Base-by-base conservation (phyloP, 2,329 filamentous ascomycete genomes). In the Cercospora janseana region DNA sequence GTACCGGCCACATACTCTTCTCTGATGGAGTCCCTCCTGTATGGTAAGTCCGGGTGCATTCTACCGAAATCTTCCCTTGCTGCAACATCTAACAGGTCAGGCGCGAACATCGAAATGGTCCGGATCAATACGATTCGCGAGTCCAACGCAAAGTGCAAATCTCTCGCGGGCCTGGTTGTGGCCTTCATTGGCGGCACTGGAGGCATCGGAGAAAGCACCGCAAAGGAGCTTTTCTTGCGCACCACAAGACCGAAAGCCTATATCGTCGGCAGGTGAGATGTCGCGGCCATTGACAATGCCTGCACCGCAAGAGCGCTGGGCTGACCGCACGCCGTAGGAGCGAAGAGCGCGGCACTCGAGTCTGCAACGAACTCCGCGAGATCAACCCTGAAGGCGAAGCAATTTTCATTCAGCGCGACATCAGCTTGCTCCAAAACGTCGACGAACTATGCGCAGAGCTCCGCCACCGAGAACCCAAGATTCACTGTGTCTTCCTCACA, bases 401-500 rank as follows among this genome's bases (percentile, higher is more conserved):
- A 26, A 60, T 61, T 37, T 75, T 74, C 63, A 66, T 75, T 37
- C 63, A 73, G 53, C 66, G 64, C 31, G 72, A 75, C 51, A 64
- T 74, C 38, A 69, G 66, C 4, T 51, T 70, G 5, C 58, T 75
- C 8, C 63, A 58, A 13, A 70, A 69, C 51, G 72, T 74, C 47
- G 73, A 75, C 53, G 62, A 69, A 50, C 64, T 68, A 12, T 74
- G 72, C 61, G 64, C 67, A 5, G 70, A 79, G 44, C 78, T 84
- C 49, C 68, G 66, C 51, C 60, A 64, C 23, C 75, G 73, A 52
- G 79, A 82, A 60, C 64, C 67, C 28, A 70, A 70, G 20, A 71
- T 84, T 51, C 80, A 83, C 60, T 62, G 81, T 3, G 63, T 83
- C 0, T 78, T 81, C 58, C 70, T 81, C 46, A 78, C 72, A 1